Evolutionary conservation across 805 yeast species (phyloP).

Genomic region (Hanseniaspora mollemarum): DNA sequence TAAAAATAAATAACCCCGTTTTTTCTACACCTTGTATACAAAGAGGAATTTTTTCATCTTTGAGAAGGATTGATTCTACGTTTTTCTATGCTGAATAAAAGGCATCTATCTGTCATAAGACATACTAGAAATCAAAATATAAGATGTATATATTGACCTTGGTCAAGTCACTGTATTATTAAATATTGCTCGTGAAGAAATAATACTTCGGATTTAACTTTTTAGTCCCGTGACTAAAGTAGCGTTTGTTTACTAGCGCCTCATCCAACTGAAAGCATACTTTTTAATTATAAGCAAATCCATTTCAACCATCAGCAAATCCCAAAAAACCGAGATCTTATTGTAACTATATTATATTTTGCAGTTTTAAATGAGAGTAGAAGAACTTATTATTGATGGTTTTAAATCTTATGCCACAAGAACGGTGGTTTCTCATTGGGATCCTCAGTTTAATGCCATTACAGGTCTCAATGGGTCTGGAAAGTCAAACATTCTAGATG

Average conservation of each 20-base stretch:
- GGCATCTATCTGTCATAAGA: too few species aligned
- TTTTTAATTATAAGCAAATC: too few species aligned
- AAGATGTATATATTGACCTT: too few species aligned
- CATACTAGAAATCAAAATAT: background rate
- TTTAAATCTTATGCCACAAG: constrained; percentile 95
- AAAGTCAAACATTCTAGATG: constrained; percentile 88
- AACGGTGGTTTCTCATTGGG: constrained; percentile 94
- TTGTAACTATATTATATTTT: background rate
- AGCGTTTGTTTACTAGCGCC: background rate
- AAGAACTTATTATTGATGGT: constrained; percentile 91
- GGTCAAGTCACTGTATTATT: background rate
- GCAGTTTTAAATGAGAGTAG: constrained; percentile 58
- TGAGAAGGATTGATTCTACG: too few species aligned
- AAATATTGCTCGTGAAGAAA: background rate
- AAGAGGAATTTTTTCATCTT: too few species aligned
- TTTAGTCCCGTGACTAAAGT: too few species aligned
- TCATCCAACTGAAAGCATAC: background rate
- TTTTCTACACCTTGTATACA: background rate
- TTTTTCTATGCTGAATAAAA: too few species aligned
- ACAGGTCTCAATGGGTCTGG: constrained; percentile 98
- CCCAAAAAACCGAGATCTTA: too few species aligned
- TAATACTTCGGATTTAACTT: background rate
- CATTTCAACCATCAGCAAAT: too few species aligned
- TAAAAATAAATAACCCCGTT: background rate
- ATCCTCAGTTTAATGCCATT: constrained; percentile 89